phyloP scores from a whole-genome alignment of 306 rosid species.

The Crotalaria pallida region DNA sequence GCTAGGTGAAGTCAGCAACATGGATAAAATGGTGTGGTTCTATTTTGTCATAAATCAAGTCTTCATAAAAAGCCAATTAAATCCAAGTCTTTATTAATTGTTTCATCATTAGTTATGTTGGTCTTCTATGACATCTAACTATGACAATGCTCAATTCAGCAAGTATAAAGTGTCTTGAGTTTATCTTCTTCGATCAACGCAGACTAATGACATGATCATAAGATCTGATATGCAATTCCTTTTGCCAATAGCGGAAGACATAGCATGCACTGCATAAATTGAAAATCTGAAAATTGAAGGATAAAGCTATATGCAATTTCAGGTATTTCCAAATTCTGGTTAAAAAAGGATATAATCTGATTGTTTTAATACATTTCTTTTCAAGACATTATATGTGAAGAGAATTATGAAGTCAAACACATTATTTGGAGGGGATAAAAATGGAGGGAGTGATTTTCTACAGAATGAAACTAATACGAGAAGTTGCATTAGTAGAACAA shows the following conservation, averaged over 20 bases:
- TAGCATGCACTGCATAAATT: not conserved
- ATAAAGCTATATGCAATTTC: not conserved
- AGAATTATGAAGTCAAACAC: no score
- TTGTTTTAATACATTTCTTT: no score
- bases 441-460: not conserved
- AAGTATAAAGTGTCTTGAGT: not conserved
- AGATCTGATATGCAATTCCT: not conserved
- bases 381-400: no score
- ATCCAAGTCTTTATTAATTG: not conserved
- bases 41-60: not conserved
- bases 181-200: not conserved
- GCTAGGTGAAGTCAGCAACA: not conserved
- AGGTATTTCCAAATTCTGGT: not conserved
- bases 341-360: no score
- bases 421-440: not conserved
- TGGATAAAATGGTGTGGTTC: not conserved
- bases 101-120: not conserved
- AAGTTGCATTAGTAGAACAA: no score
- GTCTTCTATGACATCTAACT: not conserved
- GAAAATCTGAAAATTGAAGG: not conserved
- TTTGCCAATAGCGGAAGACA: not conserved
- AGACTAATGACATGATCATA: constrained; percentile 1
- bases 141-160: not conserved
- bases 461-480: no score
- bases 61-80: not conserved